Conservation (phyloP, 2,329 filamentous ascomycete species). For the Penicillium corylophilum region DNA sequence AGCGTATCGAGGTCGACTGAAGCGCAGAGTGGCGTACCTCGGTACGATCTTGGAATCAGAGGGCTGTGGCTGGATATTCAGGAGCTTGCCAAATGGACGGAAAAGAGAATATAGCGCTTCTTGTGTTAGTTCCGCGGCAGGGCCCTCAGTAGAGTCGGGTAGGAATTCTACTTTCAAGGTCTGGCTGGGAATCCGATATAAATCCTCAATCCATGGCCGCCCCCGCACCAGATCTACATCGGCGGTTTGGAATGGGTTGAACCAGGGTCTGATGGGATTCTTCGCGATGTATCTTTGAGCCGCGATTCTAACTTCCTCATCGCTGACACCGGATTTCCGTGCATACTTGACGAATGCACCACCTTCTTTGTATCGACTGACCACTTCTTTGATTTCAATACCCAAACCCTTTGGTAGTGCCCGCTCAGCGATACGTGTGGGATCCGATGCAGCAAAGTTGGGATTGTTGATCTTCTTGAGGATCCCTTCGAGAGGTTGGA, state of each 20-base stretch:
- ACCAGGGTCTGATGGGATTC: conserved; percentile 80
- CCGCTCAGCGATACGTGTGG: conserved; percentile 55
- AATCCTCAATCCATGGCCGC: conserved; percentile 89
- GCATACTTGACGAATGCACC: conserved; percentile 89
- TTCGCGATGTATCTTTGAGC: conserved; percentile 65
- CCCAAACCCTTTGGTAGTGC: conserved; percentile 63
- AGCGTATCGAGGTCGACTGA: conserved; percentile 68
- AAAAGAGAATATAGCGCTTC: conserved; percentile 86
- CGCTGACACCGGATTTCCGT: conserved; percentile 48
- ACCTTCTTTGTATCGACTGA: conserved; percentile 85
- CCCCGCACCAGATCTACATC: conserved; percentile 73
- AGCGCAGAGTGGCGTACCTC: conserved; percentile 77
- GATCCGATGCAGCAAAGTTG: conserved; percentile 55
- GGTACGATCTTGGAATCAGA: conserved; percentile 83
- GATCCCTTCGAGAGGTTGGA: conserved; percentile 47
- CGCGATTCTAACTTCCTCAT: conserved; percentile 59
- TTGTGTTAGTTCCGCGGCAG: conserved; percentile 76
- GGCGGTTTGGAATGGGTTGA: conserved; percentile 75
- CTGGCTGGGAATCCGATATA: conserved; percentile 75
- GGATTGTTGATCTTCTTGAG: conserved; percentile 54
- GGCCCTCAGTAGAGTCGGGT: conserved; percentile 66
- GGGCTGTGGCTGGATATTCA: conserved; percentile 78
- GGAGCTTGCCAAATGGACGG: conserved; percentile 83
- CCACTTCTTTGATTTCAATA: conserved; percentile 73
- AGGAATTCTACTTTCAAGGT: conserved; percentile 83